A percentile compares a stretch with the other conserved stretches of the same genome.
phyloP scores from a whole-genome alignment of 495 filamentous ascomycete genomes.

The Xylaria sp. region DNA sequence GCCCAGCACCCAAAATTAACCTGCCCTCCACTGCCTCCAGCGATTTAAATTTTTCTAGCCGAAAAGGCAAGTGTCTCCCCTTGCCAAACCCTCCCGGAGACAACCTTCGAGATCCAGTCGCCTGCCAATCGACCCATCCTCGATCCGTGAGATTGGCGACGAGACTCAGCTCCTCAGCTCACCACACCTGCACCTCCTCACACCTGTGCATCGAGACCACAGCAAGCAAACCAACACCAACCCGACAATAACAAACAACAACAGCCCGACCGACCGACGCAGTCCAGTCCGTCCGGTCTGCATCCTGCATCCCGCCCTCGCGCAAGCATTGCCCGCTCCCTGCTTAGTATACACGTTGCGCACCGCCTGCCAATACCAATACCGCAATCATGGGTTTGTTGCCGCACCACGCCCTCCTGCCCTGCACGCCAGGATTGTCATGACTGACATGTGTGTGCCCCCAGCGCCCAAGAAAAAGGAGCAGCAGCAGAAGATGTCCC shows the following conservation, averaged over 20 bases:
- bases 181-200: background rate
- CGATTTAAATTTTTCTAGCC: conserved; percentile 31
- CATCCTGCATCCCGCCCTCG: conserved; percentile 41
- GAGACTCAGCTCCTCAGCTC: conserved; percentile 7
- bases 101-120: conserved; percentile 22
- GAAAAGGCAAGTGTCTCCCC: conserved; percentile 29
- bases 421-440: conserved; percentile 23
- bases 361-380: conserved; percentile 50
- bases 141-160: conserved; percentile 27
- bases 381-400: conserved; percentile 90
- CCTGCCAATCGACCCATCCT: conserved; percentile 28
- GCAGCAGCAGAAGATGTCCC: conserved; percentile 82
- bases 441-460: conserved; percentile 32
- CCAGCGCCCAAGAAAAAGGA: conserved; percentile 88
- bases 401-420: conserved; percentile 28
- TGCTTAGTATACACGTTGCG: conserved; percentile 41
- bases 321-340: conserved; percentile 40
- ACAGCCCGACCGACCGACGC: conserved; percentile 11
- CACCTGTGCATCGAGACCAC: conserved; percentile 2
- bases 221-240: conserved; percentile 8
- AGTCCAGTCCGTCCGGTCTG: conserved; percentile 31
- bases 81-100: conserved; percentile 30
- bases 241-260: background rate
- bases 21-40: conserved; percentile 26
- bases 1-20: conserved; percentile 27